Evolutionary conservation across 768 basidiomycete species (phyloP), one percentile per base, ranked within the genome.

Genomic region (Leccinellum luteum): DNA sequence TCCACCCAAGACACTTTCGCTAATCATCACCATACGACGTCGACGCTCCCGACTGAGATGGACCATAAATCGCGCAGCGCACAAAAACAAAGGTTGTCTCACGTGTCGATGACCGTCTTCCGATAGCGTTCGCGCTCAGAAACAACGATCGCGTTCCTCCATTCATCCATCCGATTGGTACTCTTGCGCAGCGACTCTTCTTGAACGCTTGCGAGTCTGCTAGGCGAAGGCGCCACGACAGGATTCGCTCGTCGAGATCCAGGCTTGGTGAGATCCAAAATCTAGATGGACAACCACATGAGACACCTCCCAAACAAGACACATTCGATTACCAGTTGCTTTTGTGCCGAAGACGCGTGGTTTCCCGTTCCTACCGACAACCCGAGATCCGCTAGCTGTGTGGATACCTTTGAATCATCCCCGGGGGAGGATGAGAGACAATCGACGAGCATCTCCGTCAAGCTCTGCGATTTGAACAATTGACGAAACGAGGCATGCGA

Each of bases 91-190:
- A 14, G 9, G 1, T 41, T n/a, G 8, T 2, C 69, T 41, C 53
- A 92, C 92, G 86, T 66, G 69, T 94, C 92, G n/a, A 92, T 73
- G 3, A 85, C 67, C 25, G 77, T 82, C 70, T 91, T 91, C 38
- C 89, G 78, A 56, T 89, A 68, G 2, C 89, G 78, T 71, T 92
- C 91, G 62, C 76, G 76, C 72, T 93, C 92, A 0, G 89, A 86
- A 6, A 71, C 72, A 44, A 83, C 77, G 38, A 93, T 85, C 4
- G 81, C 83, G 61, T 82, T 79, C 54, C 89, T 76, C 92, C 92
- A 93, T 55, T 90, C 86, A 25, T 80, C 77, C 66, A 89, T 84
- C 48, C 85, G 78, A 9, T 74, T 66, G 27, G 85, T 81, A 1
- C 83, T 83, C 67, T 89, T 88, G 58, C 84, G 79, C 1, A 87